These are phyloP conservation scores for Angophora floribunda DNA, from an alignment of 345 rosid species.

Conservation along the genomic window DNA sequence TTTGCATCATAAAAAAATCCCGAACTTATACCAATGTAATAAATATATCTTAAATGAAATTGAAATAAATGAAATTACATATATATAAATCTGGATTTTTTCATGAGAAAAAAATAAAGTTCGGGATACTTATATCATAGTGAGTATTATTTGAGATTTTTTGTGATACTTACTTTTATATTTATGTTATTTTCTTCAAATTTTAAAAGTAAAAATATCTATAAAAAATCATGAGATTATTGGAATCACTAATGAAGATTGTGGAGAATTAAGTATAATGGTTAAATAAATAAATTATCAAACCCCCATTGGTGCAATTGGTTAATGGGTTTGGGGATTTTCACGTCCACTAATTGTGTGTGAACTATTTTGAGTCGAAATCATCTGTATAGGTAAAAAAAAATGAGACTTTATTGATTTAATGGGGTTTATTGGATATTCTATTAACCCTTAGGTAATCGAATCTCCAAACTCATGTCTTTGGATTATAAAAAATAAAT, in stretches of 20 bases:
- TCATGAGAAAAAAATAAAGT: no score
- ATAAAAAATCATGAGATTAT: neutral
- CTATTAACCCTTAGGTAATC: neutral
- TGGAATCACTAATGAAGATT: neutral
- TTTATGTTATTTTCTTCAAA: neutral
- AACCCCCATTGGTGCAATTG: neutral
- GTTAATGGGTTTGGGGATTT: neutral
- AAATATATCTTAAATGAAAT: no score
- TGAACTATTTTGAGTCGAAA: neutral
- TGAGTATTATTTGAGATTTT: neutral
- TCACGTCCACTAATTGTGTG: fast-evolving
- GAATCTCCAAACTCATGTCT: neutral
- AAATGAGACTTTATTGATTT: neutral
- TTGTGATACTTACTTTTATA: no score
- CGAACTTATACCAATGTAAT: no score
- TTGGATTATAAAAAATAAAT: neutral
- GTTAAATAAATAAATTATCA: neutral
- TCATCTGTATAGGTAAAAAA: neutral
- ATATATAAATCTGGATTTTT: no score
- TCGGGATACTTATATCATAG: fast-evolving
- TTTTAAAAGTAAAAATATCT: neutral
- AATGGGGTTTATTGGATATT: neutral
- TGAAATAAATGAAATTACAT: no score
- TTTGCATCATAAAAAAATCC: no score
- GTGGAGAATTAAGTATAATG: neutral